Base-by-base conservation (phyloP, 2,329 filamentous ascomycete species). In the Shiraia sp. region DNA sequence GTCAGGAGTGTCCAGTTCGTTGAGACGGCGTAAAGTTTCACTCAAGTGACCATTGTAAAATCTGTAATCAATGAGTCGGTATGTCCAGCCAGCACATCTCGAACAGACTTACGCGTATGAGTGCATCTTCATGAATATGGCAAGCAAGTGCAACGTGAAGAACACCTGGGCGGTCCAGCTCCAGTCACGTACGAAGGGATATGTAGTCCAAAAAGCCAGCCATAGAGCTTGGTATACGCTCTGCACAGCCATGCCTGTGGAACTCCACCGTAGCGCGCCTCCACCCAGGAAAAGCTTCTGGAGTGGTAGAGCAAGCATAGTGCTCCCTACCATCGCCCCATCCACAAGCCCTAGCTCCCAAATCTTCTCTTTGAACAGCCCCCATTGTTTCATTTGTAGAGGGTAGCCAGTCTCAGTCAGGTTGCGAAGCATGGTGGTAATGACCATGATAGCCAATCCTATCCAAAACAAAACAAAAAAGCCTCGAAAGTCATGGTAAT, bases 391-490 rank as follows among this genome's bases (percentile, higher is more conserved):
- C 36, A 95, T 83, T 60, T 87, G 82, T 58, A 97, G 75, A 12
- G 91, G 88, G 65, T 86, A 88, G 15, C 93, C 93, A 0, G 90
- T 96, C 66, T 97, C 93, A 70, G 92, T 95, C 63, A 93, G 82
- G 69, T 96, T 97, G 60, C 92, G 84, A 61, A 96, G 73, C 77
- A 90, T 89, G n/a, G 88, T 88, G 2, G 92, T 97, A 49, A 96
- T 86, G 59, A 91, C 90, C 91, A 99, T 96, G 69, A 99, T 95
- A 55, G 88, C 89, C 45, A 99, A 78, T 8, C 90, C 90, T 53
- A 99, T 92, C 93, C 93, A 99, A 74, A 99, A 99, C 26, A 99
- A 81, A 39, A 93, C 89, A 74, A 96, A 99, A 79, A 99, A 99
- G 65, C 93, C 93, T 59, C 90, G 84, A 68, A 99, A 99, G 71